Evolutionary conservation across 495 filamentous ascomycete species (phyloP).

Genomic region (Lepidopterella palustris): DNA sequence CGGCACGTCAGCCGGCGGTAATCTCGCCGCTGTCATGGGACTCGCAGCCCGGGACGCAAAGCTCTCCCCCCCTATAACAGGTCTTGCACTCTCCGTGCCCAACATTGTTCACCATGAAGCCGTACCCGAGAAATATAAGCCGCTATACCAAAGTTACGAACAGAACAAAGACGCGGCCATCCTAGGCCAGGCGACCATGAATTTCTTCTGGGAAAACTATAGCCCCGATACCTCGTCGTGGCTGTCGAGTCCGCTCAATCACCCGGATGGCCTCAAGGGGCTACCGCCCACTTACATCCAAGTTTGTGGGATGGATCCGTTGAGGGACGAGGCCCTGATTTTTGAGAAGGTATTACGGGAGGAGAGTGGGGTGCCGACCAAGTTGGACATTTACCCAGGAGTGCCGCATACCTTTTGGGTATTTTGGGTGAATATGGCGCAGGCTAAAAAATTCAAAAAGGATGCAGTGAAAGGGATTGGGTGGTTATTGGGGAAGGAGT

Average conservation of each 20-base stretch:
- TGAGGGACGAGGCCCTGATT: constrained; percentile 31
- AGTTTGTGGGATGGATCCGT: constrained; percentile 30
- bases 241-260: not conserved
- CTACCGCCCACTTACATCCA: constrained; percentile 38
- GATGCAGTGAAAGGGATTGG: too few relatives aligned
- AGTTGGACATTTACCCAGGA: constrained; percentile 7
- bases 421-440: too few relatives aligned
- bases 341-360: constrained; percentile 15
- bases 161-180: constrained; percentile 37
- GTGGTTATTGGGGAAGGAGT: too few relatives aligned
- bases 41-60: constrained; percentile 5
- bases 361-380: not conserved
- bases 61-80: constrained; percentile 5
- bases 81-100: not conserved
- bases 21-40: not conserved
- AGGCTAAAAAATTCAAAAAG: too few relatives aligned
- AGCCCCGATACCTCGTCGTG: not conserved
- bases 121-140: constrained; percentile 32
- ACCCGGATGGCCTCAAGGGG: not conserved
- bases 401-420: constrained; percentile 7
- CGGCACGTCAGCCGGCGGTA: constrained; percentile 5
- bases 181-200: constrained; percentile 14
- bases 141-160: constrained; percentile 35
- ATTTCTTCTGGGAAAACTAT: constrained; percentile 14
- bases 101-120: constrained; percentile 1